These are phyloP conservation scores for Lentinus tigrinus DNA, from an alignment of 768 basidiomycete genomes.

Conservation along the genomic window DNA sequence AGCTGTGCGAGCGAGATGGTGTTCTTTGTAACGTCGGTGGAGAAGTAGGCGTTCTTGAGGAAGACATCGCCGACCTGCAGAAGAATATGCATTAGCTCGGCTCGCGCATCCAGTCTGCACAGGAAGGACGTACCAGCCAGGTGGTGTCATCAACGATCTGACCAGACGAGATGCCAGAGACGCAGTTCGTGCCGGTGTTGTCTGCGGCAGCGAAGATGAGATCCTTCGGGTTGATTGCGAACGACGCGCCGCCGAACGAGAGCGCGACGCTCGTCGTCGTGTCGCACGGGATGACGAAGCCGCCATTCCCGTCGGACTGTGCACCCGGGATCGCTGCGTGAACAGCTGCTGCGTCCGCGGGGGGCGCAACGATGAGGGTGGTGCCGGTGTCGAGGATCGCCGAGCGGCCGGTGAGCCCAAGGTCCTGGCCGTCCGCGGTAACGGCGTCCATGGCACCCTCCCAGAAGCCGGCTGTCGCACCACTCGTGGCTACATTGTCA, in stretches of 20 bases:
- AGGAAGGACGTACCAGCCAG: constrained; percentile 61
- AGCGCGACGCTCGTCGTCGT: constrained; percentile 52
- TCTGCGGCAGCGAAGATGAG: constrained; percentile 55
- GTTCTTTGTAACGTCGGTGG: constrained; percentile 58
- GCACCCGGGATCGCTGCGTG: constrained; percentile 59
- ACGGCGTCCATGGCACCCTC: constrained; percentile 62
- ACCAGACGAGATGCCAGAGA: constrained; percentile 68
- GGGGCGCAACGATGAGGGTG: constrained; percentile 42
- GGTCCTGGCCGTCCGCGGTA: constrained; percentile 54
- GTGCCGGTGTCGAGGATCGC: constrained; percentile 61
- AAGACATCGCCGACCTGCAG: constrained; percentile 66
- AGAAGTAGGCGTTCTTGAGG: constrained; percentile 77
- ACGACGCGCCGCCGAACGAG: constrained; percentile 54
- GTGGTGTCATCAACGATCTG: constrained; percentile 55
- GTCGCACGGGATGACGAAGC: constrained; percentile 67
- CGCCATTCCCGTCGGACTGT: constrained; percentile 43
- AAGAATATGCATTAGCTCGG: background rate
- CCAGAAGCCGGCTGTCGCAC: constrained; percentile 65
- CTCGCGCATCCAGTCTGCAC: background rate
- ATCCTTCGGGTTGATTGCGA: constrained; percentile 66
- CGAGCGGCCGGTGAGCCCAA: constrained; percentile 57
- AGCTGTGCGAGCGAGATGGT: constrained; percentile 59
- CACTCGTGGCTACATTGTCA: constrained; percentile 53
- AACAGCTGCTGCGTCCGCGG: constrained; percentile 50
- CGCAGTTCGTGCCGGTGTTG: constrained; percentile 55